Percentiles rank a stretch among this genome's conserved stretches.
phyloP scores from a whole-genome alignment of 202 grass and related monocot genomes.

The Brachypodium distachyon region DNA sequence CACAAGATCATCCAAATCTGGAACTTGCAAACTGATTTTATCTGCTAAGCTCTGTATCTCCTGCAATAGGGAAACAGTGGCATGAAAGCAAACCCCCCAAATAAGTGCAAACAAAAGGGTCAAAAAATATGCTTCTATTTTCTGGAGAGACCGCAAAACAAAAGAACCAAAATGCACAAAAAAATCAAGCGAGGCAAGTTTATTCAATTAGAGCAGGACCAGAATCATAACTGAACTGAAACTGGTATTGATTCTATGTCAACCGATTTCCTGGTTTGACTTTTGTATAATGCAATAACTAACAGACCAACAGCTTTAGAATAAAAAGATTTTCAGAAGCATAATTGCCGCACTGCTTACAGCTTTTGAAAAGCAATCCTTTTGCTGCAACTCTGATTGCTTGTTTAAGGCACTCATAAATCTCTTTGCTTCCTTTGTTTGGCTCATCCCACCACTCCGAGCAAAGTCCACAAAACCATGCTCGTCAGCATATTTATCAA shows the following conservation, averaged over 20 bases:
- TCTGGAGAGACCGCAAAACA: background rate
- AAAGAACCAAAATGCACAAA: background rate
- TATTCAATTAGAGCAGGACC: background rate
- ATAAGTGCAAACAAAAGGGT: background rate
- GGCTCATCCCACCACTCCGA: constrained; percentile 88
- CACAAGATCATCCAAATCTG: constrained; percentile 44
- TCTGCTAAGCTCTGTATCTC: constrained; percentile 68
- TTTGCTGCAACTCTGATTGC: constrained; percentile 62
- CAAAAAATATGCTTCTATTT: background rate
- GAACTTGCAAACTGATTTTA: constrained; percentile 58
- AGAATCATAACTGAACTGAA: background rate
- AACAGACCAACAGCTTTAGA: background rate
- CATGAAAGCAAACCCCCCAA: background rate
- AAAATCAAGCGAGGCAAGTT: background rate
- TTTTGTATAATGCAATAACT: background rate
- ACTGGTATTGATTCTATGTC: background rate
- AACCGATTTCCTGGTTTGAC: background rate
- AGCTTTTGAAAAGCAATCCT: constrained; percentile 55
- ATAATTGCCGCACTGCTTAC: constrained; percentile 34
- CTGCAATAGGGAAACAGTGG: constrained; percentile 29
- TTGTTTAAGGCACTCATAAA: constrained; percentile 58
- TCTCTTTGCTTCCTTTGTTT: constrained; percentile 44
- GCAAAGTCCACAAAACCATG: constrained; percentile 59
- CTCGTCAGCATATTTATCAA: constrained; percentile 88
- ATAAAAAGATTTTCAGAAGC: background rate